These are phyloP conservation scores for Ascochyta clinopodiicola DNA, from an alignment of 2,329 filamentous ascomycete species.

Conservation along the genomic window DNA sequence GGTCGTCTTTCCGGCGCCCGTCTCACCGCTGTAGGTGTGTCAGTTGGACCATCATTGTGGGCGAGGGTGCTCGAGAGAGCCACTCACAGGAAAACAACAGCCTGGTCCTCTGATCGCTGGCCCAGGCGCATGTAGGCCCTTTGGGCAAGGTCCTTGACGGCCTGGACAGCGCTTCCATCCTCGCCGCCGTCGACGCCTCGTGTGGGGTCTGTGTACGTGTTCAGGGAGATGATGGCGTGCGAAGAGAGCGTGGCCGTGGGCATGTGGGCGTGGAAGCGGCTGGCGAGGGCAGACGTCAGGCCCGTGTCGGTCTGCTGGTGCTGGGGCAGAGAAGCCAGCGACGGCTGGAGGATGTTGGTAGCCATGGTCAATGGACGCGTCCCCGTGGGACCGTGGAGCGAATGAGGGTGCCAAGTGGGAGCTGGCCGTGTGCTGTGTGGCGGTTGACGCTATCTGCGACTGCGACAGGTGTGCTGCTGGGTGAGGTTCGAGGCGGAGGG, in stretches of 20 bases:
- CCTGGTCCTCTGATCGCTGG: slow-evolving; percentile 89
- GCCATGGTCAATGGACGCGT: slow-evolving; percentile 60
- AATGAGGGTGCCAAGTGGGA: slow-evolving; percentile 33
- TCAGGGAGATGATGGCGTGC: slow-evolving; percentile 88
- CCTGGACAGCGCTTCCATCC: slow-evolving; percentile 89
- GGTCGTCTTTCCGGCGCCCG: slow-evolving; percentile 94
- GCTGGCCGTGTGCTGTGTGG: slow-evolving; percentile 7
- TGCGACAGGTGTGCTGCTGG: background rate
- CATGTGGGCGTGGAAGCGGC: slow-evolving; percentile 88
- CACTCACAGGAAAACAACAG: slow-evolving; percentile 87
- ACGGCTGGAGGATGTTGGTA: slow-evolving; percentile 66
- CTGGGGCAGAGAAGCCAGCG: slow-evolving; percentile 83
- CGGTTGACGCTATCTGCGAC: background rate
- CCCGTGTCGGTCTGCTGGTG: slow-evolving; percentile 81
- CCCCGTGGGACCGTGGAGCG: slow-evolving; percentile 47
- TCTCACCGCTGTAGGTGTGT: slow-evolving; percentile 75
- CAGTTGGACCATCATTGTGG: slow-evolving; percentile 1
- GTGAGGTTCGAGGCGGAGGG: background rate
- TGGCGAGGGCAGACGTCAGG: slow-evolving; percentile 81
- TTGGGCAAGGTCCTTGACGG: slow-evolving; percentile 89
- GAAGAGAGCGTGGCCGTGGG: slow-evolving; percentile 90
- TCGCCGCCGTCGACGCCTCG: slow-evolving; percentile 90
- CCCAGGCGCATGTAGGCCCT: slow-evolving; percentile 86
- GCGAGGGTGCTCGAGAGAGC: too few relatives aligned
- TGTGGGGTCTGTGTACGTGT: slow-evolving; percentile 89